Conservation (phyloP, 2,329 filamentous ascomycete species). For the Septoria linicola region DNA sequence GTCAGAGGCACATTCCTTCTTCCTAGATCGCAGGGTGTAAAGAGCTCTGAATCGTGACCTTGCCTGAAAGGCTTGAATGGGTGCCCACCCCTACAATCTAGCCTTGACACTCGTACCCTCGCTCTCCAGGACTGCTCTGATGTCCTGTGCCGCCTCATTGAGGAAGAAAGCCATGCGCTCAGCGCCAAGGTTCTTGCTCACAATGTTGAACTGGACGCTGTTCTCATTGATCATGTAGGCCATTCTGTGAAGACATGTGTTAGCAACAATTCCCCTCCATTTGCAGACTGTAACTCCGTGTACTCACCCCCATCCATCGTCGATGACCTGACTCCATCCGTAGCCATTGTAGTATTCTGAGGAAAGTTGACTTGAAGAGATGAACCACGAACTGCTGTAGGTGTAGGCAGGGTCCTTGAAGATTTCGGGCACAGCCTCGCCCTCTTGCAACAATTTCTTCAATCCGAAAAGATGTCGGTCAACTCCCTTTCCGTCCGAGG, state of each 20-base stretch:
- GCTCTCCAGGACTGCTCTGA: conserved; percentile 80
- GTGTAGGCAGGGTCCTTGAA: conserved; percentile 82
- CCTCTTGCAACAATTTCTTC: conserved; percentile 80
- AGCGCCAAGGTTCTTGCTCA: conserved; percentile 86
- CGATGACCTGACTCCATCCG: conserved; percentile 96
- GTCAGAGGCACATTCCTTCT: no score
- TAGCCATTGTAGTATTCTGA: conserved; percentile 99
- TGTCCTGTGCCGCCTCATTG: conserved; percentile 86
- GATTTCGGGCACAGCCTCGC: conserved; percentile 76
- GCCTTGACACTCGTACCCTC: conserved; percentile 44
- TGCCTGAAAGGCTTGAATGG: no score
- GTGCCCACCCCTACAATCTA: conserved; percentile 1
- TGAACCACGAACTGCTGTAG: conserved; percentile 86
- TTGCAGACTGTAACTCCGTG: background rate
- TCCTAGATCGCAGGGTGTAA: no score
- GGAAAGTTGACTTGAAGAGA: conserved; percentile 85
- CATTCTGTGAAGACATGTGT: conserved; percentile 52
- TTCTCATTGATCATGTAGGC: conserved; percentile 99
- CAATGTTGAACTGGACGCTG: conserved; percentile 97
- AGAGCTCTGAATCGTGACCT: no score
- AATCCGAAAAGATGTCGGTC: conserved; percentile 96
- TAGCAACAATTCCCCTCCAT: conserved; percentile 15
- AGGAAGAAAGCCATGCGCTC: conserved; percentile 95
- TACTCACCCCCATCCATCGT: conserved; percentile 76
- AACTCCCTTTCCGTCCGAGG: conserved; percentile 87